Base-by-base conservation (phyloP, 805 yeast species). In the Yarrowia sp. region DNA sequence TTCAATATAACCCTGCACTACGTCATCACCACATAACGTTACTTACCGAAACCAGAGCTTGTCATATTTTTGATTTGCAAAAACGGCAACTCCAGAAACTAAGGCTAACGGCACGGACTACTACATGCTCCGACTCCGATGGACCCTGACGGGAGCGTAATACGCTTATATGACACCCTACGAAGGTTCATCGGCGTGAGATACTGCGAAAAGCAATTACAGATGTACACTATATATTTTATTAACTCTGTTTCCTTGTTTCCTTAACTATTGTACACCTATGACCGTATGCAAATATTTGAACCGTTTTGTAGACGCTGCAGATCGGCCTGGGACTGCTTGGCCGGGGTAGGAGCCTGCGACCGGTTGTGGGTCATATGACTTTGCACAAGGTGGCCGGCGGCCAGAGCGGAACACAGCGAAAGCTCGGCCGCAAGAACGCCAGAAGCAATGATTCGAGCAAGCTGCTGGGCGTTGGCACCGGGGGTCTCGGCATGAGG, bases 371-470 rank as follows among this genome's bases (percentile, higher is more conserved):
- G 97, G 66, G 86, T 86, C 99, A 95, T 95, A 77, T 95, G 99
- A 70, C 96, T 88, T 80, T 91, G 96, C 42, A 95, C 99, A 71
- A 95, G 83, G 78, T 95, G 99, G 55, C 99, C 99, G 33, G 98
- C 98, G 9, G 98, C 98, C 69, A 95, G 84, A 1, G 99, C 99
- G 57, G 97, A 84, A 78, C 96, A 89, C 70, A 95, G 83, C 1
- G 98, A 93, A 65, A 95, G 82, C 77, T 95, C 99, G 48, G 97
- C 98, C 0, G 98, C 97, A 71, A 95, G 84, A 17, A 95, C 99
- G 39, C 96, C 92, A 61, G 96, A 86, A 1, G 99, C 99, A 65
- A 95, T 91, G 67, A 93, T 84, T 73, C 87, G 86, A 13, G 99
- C 98, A 71, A 95, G 83, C 76, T 90, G 96, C 74, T 96, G 86